phyloP scores from a whole-genome alignment of 2,329 filamentous ascomycete species.

The Metarhizium rileyi region DNA sequence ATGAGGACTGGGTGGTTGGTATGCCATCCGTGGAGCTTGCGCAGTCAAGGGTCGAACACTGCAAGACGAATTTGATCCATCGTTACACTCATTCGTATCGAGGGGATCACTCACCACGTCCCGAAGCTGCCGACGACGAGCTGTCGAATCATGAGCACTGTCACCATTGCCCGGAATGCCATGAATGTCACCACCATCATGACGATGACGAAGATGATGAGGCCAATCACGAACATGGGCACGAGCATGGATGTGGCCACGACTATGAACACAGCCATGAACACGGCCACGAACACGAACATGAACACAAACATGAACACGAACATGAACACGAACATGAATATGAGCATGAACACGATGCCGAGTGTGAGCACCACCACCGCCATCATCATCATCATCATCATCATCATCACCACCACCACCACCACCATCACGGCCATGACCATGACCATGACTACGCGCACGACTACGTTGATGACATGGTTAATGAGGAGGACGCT shows the following conservation, averaged over 20 bases:
- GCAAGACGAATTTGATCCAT: conserved; percentile 49
- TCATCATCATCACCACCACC: conserved; percentile 10
- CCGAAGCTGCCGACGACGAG: conserved; percentile 28
- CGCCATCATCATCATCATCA: conserved; percentile 18
- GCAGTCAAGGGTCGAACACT: conserved; percentile 45
- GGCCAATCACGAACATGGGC: conserved; percentile 12
- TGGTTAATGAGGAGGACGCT: conserved; percentile 57
- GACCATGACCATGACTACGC: conserved; percentile 25
- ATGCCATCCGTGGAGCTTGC: conserved; percentile 54
- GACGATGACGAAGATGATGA: conserved; percentile 15
- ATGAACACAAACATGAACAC: conserved; percentile 34
- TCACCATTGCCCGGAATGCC: conserved; percentile 22
- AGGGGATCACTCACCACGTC: conserved; percentile 28
- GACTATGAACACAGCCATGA: conserved; percentile 23
- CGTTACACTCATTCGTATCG: conserved; percentile 40
- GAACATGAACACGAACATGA: conserved; percentile 22
- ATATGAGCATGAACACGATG: conserved; percentile 36
- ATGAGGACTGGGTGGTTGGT: conserved; percentile 45
- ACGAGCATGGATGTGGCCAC: conserved; percentile 13
- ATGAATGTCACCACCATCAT: conserved; percentile 21
- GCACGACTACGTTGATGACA: conserved; percentile 36
- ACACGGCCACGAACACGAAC: conserved; percentile 10
- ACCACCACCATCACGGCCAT: conserved; percentile 18
- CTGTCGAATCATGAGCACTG: conserved; percentile 28
- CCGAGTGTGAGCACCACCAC: conserved; percentile 11